Conservation (phyloP, 371 early-diverging fungal species). For the Mucor sp. region DNA sequence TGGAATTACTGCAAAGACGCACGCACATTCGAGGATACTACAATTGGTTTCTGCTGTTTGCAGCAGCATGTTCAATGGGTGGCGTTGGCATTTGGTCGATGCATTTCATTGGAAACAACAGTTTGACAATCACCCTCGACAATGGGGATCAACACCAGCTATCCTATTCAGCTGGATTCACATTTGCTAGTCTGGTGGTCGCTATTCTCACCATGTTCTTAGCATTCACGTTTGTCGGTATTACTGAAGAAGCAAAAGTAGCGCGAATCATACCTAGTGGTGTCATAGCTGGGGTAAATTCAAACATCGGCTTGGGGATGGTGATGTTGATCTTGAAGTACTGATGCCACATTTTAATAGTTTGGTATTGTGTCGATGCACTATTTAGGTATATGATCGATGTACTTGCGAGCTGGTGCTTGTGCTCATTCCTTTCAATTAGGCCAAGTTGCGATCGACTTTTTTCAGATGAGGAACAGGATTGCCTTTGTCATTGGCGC, state of each 20-base stretch:
- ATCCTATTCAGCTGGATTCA: slow-evolving; percentile 41
- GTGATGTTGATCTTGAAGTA: not conserved
- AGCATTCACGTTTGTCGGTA: slow-evolving; percentile 47
- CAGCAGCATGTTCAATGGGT: slow-evolving; percentile 46
- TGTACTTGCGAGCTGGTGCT: not conserved
- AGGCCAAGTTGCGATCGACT: slow-evolving; percentile 52
- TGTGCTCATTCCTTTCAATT: not conserved
- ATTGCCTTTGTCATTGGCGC: slow-evolving; percentile 38
- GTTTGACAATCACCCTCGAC: slow-evolving; percentile 19
- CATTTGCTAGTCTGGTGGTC: slow-evolving; percentile 42
- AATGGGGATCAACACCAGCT: slow-evolving; percentile 31
- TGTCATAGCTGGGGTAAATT: slow-evolving; percentile 39
- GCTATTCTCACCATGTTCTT: slow-evolving; percentile 46
- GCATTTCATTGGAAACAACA: slow-evolving; percentile 57
- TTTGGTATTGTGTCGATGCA: slow-evolving; percentile 48
- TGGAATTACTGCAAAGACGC: slow-evolving; percentile 31
- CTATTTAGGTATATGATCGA: slow-evolving; percentile 40
- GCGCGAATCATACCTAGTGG: slow-evolving; percentile 44
- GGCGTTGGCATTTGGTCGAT: slow-evolving; percentile 52
- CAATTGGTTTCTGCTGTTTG: slow-evolving; percentile 41
- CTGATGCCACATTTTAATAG: slow-evolving; percentile 18
- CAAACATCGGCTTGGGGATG: too few relatives aligned
- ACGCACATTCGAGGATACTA: slow-evolving; percentile 35
- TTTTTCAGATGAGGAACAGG: slow-evolving; percentile 33
- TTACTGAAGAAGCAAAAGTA: slow-evolving; percentile 41